phyloP scores from a whole-genome alignment of 257 asterid genomes.

The Petunia secreta region DNA sequence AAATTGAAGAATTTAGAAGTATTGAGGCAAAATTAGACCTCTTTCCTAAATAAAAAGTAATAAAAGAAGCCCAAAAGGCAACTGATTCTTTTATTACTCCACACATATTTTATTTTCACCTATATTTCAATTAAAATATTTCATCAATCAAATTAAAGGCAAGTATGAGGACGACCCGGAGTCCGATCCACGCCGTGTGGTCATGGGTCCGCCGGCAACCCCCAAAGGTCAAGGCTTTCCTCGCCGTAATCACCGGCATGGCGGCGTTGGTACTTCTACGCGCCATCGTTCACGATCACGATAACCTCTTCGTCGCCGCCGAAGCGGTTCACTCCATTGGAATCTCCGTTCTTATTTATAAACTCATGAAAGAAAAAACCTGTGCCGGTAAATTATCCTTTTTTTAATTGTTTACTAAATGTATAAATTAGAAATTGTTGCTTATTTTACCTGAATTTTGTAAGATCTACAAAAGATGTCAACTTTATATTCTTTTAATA shows the following conservation, averaged over 20 bases:
- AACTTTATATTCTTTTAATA: constrained; percentile 16
- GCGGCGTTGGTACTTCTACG: constrained; percentile 70
- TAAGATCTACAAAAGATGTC: constrained; percentile 23
- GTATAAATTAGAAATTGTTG: not conserved
- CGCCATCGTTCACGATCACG: constrained; percentile 74
- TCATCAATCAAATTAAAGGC: not conserved
- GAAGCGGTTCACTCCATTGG: constrained; percentile 86
- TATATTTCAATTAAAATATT: no score
- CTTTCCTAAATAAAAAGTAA: no score
- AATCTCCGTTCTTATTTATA: constrained; percentile 67
- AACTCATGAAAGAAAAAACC: constrained; percentile 74
- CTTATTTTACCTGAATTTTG: not conserved
- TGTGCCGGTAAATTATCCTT: constrained; percentile 57
- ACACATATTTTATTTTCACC: no score
- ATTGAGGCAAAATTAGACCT: no score
- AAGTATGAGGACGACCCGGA: constrained; percentile 57
- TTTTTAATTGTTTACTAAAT: not conserved
- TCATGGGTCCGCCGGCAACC: constrained; percentile 83
- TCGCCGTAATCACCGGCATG: constrained; percentile 71
- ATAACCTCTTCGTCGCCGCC: constrained; percentile 73
- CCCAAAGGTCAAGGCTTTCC: constrained; percentile 81
- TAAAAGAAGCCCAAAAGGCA: no score
- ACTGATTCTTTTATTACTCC: no score
- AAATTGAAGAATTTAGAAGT: no score
- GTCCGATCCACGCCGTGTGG: constrained; percentile 66